phyloP scores from a whole-genome alignment of 2,329 filamentous ascomycete species.

The Pseudogymnoascus sp. region DNA sequence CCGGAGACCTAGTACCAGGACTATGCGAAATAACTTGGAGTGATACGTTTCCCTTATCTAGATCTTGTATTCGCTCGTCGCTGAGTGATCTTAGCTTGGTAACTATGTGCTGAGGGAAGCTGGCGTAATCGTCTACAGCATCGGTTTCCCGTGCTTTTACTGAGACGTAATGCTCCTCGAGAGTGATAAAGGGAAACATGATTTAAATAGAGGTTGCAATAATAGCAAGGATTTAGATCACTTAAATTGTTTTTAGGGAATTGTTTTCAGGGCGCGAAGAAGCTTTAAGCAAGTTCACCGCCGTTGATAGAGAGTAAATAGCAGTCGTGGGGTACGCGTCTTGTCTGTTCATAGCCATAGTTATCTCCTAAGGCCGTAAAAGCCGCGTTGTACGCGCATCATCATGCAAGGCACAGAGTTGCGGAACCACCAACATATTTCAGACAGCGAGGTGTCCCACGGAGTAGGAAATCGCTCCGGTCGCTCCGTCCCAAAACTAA shows the following conservation, averaged over 20 bases:
- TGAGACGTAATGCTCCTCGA: conserved; percentile 37
- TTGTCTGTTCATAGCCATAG: not conserved
- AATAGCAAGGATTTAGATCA: not conserved
- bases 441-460: not conserved
- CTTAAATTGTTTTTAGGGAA: not conserved
- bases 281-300: not conserved
- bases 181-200: conserved; percentile 32
- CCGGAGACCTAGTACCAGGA: conserved; percentile 16
- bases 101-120: conserved; percentile 23
- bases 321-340: not conserved
- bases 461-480: not conserved
- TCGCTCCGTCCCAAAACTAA: not conserved
- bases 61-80: conserved; percentile 23
- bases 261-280: not conserved
- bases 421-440: not conserved
- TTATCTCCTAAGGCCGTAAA: not conserved
- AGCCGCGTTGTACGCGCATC: not conserved
- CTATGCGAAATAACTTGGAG: conserved; percentile 28
- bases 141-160: conserved; percentile 16
- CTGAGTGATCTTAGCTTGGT: conserved; percentile 25
- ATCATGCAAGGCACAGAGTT: not conserved
- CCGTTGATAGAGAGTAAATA: not conserved
- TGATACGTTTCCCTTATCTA: conserved; percentile 25
- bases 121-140: conserved; percentile 20
- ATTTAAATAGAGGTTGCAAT: not conserved